These are phyloP conservation scores for Leccinum incarnatum DNA, from an alignment of 768 basidiomycete genomes.

Conservation along the genomic window DNA sequence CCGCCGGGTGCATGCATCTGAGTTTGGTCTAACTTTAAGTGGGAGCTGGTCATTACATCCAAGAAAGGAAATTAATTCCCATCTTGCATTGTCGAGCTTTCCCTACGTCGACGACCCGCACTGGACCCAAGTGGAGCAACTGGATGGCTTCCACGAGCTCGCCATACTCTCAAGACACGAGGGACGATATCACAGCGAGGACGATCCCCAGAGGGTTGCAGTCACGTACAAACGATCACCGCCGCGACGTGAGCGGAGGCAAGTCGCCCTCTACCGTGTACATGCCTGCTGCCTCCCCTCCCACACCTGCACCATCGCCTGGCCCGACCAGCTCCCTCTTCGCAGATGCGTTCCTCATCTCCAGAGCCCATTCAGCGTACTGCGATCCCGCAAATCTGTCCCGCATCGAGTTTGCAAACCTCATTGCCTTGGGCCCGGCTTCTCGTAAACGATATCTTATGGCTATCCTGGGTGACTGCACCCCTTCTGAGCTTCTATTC, in stretches of 20 bases:
- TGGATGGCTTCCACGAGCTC: constrained; percentile 14
- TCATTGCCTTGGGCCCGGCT: constrained; percentile 34
- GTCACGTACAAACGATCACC: constrained; percentile 15
- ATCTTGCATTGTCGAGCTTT: no score
- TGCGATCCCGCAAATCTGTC: constrained; percentile 27
- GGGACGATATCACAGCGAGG: constrained; percentile 12
- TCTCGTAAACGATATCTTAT: constrained; percentile 52
- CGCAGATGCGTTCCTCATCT: constrained; percentile 25
- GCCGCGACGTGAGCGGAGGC: constrained; percentile 14
- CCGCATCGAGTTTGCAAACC: constrained; percentile 33
- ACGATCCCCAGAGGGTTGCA: constrained; percentile 8
- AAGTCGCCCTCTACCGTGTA: constrained; percentile 37
- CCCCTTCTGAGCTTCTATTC: constrained; percentile 60
- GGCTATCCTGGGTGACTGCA: constrained; percentile 51
- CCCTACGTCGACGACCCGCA: background rate
- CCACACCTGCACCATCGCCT: constrained; percentile 63
- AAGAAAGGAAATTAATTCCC: no score
- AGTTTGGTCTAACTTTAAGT: no score
- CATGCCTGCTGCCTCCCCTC: constrained; percentile 52
- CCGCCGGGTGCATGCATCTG: no score
- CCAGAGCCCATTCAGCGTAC: constrained; percentile 7
- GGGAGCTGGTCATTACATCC: no score
- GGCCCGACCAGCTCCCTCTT: constrained; percentile 50
- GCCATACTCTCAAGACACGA: constrained; percentile 3
- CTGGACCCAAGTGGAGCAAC: background rate